phyloP scores from a whole-genome alignment of 805 yeast genomes.

The Tetrapisispora iriomotensis region DNA sequence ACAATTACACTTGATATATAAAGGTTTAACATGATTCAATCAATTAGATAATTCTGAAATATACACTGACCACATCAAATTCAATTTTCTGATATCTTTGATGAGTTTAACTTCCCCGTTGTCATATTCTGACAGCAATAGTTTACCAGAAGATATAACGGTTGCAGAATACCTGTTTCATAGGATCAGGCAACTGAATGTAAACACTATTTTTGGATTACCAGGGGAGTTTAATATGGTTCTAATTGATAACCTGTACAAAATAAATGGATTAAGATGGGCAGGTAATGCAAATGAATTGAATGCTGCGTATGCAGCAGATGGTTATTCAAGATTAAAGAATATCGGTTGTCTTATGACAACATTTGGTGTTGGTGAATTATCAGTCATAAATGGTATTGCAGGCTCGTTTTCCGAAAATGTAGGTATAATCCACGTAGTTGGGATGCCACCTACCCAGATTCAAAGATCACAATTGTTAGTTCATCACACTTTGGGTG shows the following conservation, averaged over 20 bases:
- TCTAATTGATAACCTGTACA: constrained; percentile 55
- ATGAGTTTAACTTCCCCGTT: neutral
- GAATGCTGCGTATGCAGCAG: constrained; percentile 85
- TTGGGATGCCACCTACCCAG: constrained; percentile 58
- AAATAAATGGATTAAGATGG: constrained; percentile 47
- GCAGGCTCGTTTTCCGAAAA: constrained; percentile 78
- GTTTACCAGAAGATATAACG: constrained; percentile 29
- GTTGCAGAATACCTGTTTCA: constrained; percentile 58
- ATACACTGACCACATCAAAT: no score
- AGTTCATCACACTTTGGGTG: constrained; percentile 69
- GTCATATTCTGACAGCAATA: constrained; percentile 6
- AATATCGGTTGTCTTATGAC: constrained; percentile 31
- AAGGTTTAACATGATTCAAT: no score
- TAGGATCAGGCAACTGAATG: constrained; percentile 41
- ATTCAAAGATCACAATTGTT: constrained; percentile 37
- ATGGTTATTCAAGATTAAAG: constrained; percentile 64
- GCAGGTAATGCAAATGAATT: constrained; percentile 82
- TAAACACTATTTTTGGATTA: constrained; percentile 58
- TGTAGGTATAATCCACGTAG: constrained; percentile 74
- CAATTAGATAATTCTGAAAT: no score
- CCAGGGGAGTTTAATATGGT: constrained; percentile 67
- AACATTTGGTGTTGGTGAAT: constrained; percentile 86
- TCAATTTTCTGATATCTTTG: neutral
- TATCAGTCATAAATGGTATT: constrained; percentile 75
- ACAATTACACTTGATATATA: no score